phyloP scores from a whole-genome alignment of 805 yeast genomes.

The Wickerhamiella parazyma region DNA sequence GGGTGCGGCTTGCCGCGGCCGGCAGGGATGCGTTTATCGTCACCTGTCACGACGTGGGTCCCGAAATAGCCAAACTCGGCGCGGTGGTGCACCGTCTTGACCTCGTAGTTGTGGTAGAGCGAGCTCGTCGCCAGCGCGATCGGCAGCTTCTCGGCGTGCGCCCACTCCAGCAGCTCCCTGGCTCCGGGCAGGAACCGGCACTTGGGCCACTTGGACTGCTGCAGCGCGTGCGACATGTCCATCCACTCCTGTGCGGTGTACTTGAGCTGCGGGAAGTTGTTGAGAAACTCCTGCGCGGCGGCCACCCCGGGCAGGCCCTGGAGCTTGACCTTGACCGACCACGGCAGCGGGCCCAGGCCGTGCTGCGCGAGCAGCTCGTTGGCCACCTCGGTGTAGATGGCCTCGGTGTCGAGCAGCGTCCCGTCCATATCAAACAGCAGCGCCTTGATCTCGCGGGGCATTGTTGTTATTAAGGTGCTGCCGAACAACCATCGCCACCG shows the following conservation, averaged over 20 bases:
- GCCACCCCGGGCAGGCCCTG: constrained; percentile 87
- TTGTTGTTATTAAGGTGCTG: not conserved
- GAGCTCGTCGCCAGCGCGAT: constrained; percentile 89
- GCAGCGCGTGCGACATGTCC: constrained; percentile 39
- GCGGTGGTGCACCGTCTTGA: constrained; percentile 59
- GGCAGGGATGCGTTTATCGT: constrained; percentile 63
- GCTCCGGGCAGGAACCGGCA: constrained; percentile 78
- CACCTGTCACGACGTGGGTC: constrained; percentile 70
- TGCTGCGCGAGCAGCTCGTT: constrained; percentile 50
- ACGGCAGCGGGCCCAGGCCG: constrained; percentile 65
- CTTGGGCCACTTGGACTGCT: constrained; percentile 44
- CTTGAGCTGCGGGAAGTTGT: constrained; percentile 51
- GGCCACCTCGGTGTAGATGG: constrained; percentile 69
- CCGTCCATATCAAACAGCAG: constrained; percentile 92
- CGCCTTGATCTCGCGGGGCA: constrained; percentile 39
- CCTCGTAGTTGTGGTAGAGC: constrained; percentile 40
- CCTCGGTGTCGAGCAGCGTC: constrained; percentile 80
- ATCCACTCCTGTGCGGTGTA: constrained; percentile 53
- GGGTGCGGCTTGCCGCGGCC: constrained; percentile 93
- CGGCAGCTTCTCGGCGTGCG: constrained; percentile 46
- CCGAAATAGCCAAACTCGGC: constrained; percentile 54
- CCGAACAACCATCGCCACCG: constrained; percentile 44
- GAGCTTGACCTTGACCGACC: constrained; percentile 77
- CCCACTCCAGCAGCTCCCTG: constrained; percentile 42
- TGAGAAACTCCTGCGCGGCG: constrained; percentile 48